Base-by-base conservation (phyloP, 176 grass and related monocot species). In the Saccharum spontaneum region DNA sequence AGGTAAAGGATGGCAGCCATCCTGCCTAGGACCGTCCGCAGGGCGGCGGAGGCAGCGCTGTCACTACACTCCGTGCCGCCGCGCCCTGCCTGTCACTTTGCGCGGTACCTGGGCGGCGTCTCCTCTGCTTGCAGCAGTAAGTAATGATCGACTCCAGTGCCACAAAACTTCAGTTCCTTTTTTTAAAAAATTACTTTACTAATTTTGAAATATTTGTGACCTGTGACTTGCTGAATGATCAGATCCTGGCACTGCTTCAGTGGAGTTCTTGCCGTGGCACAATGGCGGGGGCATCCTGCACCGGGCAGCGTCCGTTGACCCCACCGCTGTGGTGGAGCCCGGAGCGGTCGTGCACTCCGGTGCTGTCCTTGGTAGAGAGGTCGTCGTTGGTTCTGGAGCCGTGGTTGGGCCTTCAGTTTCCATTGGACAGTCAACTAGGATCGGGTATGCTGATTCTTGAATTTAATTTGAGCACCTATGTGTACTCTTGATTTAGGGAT, bases 381-480 rank as follows among this genome's bases (percentile, higher is more conserved):
- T 94, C 14, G 49, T 81, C 17, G 83, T 98, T 80, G 83, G 91
- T 24, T 95, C 93, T 2, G 93, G 96, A 2, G 81, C 93, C 5
- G 59, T 98, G 24, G 73, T 98, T 9, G 93, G 96, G 50, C 77
- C 93, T 71, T 93, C 78, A 0, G 91, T 93, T 4, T 98, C 91
- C 5, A 46, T 98, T 3, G 88, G 91, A 5, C 77, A 89, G 63
- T 94, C 93, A 6, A 95, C 96, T 22, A 95, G 75, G 76, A 77
- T 95, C 13, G 89, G 96, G 96, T 98, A 85, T 73, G 52, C 3
- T 14, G 77, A 33, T 50, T 33, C n/a, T 73, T 78, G 59, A 7
- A 74, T 31, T 33, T 9, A 3, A 68, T 89, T 24, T 12, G 2
- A 39, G 33, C 3, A 37, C 8, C 6, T 12, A 12, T 10, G 26